Percentiles rank a stretch among this genome's conserved stretches.
phyloP scores from a whole-genome alignment of 208 protist species.

The Leishmania guyanensis region DNA sequence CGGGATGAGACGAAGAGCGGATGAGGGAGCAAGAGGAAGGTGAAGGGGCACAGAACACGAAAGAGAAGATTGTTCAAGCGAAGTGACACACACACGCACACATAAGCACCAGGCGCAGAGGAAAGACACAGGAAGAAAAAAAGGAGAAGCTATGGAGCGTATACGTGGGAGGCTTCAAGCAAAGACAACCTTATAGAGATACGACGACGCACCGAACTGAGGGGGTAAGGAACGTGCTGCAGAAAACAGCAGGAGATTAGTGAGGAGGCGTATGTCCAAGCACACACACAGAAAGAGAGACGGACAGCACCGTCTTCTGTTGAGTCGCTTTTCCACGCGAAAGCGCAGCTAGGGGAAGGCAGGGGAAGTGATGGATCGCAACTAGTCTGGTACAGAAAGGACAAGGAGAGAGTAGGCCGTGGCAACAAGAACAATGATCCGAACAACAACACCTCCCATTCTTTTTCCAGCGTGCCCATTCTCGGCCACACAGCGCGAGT shows the following conservation, averaged over 20 bases:
- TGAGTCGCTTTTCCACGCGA: background rate
- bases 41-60: too few relatives aligned
- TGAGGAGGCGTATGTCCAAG: background rate
- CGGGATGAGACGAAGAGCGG: too few relatives aligned
- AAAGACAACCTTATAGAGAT: background rate
- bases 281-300: background rate
- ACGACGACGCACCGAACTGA: background rate
- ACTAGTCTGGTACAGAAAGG: background rate
- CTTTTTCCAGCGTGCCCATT: background rate
- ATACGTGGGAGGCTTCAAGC: background rate
- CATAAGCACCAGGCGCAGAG: too few relatives aligned
- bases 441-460: background rate
- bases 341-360: too few relatives aligned
- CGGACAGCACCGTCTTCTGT: background rate
- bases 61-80: too few relatives aligned
- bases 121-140: too few relatives aligned
- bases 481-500: background rate
- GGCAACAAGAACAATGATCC: background rate
- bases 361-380: background rate
- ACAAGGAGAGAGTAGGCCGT: background rate
- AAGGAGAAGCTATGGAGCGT: background rate
- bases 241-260: background rate
- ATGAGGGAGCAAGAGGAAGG: too few relatives aligned
- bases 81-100: too few relatives aligned
- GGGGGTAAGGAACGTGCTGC: too few relatives aligned